These are phyloP conservation scores for Triticum turgidum DNA, from an alignment of 176 grass and related monocot genomes.

Conservation along the genomic window DNA sequence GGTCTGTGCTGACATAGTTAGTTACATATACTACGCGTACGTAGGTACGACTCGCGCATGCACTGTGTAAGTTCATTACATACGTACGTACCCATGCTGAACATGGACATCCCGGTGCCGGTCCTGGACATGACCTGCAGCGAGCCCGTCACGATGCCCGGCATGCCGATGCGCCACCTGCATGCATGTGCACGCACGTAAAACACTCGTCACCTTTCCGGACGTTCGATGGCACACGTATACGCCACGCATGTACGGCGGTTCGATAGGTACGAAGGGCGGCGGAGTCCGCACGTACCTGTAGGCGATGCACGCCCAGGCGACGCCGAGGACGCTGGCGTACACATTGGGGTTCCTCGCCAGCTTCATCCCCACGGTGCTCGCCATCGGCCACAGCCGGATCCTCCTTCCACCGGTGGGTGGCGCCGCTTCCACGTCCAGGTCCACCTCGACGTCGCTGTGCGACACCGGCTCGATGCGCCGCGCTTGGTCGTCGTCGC, in stretches of 20 bases:
- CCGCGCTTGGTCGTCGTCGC: not conserved
- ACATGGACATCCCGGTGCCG: slow-evolving; percentile 75
- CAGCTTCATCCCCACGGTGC: slow-evolving; percentile 59
- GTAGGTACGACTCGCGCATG: too few relatives aligned
- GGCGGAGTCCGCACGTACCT: slow-evolving; percentile 32
- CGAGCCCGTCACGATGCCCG: slow-evolving; percentile 58
- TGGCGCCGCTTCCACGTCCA: not conserved
- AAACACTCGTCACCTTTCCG: not conserved
- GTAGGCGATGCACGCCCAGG: slow-evolving; percentile 57
- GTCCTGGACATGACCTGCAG: slow-evolving; percentile 75
- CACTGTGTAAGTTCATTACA: too few relatives aligned
- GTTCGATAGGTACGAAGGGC: not conserved
- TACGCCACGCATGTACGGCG: not conserved
- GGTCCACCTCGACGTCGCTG: slow-evolving; percentile 10
- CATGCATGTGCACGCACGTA: not conserved
- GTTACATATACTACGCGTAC: too few relatives aligned
- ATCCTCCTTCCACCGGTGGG: not conserved
- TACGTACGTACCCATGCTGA: slow-evolving; percentile 60
- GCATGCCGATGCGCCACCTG: slow-evolving; percentile 70
- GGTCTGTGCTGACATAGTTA: too few relatives aligned
- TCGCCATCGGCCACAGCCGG: slow-evolving; percentile 33
- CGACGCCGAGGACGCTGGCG: slow-evolving; percentile 70
- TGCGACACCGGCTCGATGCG: not conserved
- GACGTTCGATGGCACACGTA: not conserved
- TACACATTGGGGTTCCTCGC: slow-evolving; percentile 68